Evolutionary conservation across 176 grass and related monocot genomes (phyloP), one percentile per base, ranked within the genome.

Genomic region (Carex cristatella): DNA sequence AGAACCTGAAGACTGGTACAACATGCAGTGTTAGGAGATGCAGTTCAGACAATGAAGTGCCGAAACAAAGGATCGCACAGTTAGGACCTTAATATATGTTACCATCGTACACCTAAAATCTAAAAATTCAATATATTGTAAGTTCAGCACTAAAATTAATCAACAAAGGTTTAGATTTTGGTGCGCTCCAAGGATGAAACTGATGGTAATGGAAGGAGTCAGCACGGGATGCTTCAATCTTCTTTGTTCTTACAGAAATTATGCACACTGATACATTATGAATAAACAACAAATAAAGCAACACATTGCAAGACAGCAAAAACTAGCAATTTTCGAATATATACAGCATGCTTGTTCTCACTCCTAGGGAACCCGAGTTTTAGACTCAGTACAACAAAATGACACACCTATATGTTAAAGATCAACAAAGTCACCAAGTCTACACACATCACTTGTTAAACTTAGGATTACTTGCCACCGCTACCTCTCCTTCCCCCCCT

Each of bases 401-500:
- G 10, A 51, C 10, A 76, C 46, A 15, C 0, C 48, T 55, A 55
- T 31, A 77, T 5, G 16, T 18, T 32, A 72, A 10, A 81, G 18
- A 38, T 37, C 32, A 61, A 63, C 3, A 62, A 62, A 42, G 6
- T 42, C 13, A 18, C 16, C 58, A 11, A 37, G 8, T 32, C 56
- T 44, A 81, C 6, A 11, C 15, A 67, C 40, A 82, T 82, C 61
- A 82, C 10, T 82, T 67, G 38, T 65, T 15, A 14, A 66, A 82
- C 38, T 33, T 68, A 12, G 10, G 57, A 51, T 68, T 83, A 10
- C 19, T 51, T 83, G 14, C 80, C 35, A 49, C 61, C 35, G 5
- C 62, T 16, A 83, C 80, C 61, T 51, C 48, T 67, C 62, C 61
- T 83, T 83, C 62, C 19, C n/a, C 61, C 38, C n/a, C 79, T 35